Evolutionary conservation across 176 grass and related monocot species (phyloP), one percentile per base, ranked within the genome.

Genomic region (Ensete ventricosum): DNA sequence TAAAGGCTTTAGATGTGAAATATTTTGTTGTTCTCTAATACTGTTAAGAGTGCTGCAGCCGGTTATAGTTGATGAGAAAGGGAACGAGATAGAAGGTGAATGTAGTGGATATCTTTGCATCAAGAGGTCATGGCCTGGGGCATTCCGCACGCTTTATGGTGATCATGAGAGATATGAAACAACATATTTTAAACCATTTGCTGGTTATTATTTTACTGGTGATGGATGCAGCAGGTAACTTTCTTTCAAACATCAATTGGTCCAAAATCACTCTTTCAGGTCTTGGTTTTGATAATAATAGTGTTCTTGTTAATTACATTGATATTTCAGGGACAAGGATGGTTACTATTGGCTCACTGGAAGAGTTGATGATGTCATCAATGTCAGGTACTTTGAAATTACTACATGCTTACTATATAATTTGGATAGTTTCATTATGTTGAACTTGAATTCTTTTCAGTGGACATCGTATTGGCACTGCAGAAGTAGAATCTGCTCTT

Each of bases 91-190:
- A 75, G 82, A 83, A 75, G 84, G 90, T 78, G 94, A 97, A 84
- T 97, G 94, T 80, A 93, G 84, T 65, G 94, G 94, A 43, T 97
- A 97, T 75, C 94, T 97, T 88, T 97, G 94, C 80, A 87, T 97
- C 73, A 97, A 97, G 69, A 90, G 85, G 16, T 97, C 94, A 2
- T 97, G 94, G 94, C 94, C 94, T 72, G 94, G 94, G 59, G 88
- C 94, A 83, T 97, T 97, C 49, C 83, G 90, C 13, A 89, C 94
- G 75, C 87, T 97, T 16, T 91, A 85, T 78, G 94, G 87, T 88
- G 94, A 97, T 78, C 79, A 88, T 69, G 94, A 97, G 19, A 97
- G 94, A 97, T 97, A 97, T 66, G 90, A 97, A 69, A 97, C 90
- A 1, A 89, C 94, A 75, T 97, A 97, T 81, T 97, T 90, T 53